These are phyloP conservation scores for Ceratocystis cacaofunesta DNA, from an alignment of 2,329 filamentous ascomycete species.

Conservation along the genomic window DNA sequence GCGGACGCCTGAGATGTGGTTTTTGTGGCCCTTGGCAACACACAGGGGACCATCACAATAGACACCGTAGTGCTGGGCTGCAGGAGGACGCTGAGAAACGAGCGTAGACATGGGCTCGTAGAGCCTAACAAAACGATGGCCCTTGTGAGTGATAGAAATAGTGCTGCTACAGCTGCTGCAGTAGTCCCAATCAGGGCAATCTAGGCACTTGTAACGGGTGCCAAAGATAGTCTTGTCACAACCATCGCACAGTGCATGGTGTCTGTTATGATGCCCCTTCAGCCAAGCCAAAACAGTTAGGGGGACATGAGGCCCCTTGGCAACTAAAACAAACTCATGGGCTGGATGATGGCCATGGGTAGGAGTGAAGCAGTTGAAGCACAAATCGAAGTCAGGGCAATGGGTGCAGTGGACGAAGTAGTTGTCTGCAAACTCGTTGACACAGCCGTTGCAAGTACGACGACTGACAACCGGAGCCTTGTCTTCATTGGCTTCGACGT, in stretches of 20 bases:
- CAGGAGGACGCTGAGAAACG: not conserved
- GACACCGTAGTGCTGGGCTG: constrained; percentile 59
- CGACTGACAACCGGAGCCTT: constrained; percentile 24
- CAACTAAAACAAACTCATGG: constrained; percentile 54
- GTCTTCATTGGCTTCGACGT: not conserved
- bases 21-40: constrained; percentile 31
- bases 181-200: constrained; percentile 96
- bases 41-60: constrained; percentile 93
- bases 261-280: constrained; percentile 65
- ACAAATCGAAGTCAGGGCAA: constrained; percentile 88
- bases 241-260: constrained; percentile 86
- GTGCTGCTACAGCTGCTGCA: constrained; percentile 61
- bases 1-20: constrained; percentile 70
- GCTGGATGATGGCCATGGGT: constrained; percentile 83
- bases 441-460: constrained; percentile 56
- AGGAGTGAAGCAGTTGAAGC: constrained; percentile 64
- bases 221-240: constrained; percentile 74
- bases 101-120: constrained; percentile 51
- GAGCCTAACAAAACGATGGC: constrained; percentile 77
- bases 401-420: constrained; percentile 72
- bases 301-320: not conserved
- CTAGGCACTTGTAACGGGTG: constrained; percentile 88
- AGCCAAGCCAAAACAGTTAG: constrained; percentile 37
- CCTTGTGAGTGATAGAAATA: constrained; percentile 55
- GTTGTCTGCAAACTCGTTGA: constrained; percentile 47